These are phyloP conservation scores for Ogataea nonfermentans DNA, from an alignment of 805 yeast genomes.

Conservation along the genomic window DNA sequence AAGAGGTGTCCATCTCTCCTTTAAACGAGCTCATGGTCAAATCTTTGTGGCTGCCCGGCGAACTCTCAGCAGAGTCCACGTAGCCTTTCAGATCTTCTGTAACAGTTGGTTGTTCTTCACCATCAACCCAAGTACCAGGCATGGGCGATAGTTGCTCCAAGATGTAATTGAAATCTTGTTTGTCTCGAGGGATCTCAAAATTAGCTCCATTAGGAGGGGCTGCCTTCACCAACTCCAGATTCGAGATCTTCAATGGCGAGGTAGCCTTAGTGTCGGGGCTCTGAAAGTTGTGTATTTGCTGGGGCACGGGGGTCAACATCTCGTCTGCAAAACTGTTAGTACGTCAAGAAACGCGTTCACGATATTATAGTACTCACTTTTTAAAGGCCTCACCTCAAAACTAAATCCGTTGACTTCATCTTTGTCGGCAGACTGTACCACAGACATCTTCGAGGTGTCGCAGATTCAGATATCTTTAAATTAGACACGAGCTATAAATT, in stretches of 20 bases:
- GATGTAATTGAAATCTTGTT: slow-evolving; percentile 27
- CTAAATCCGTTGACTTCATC: slow-evolving; percentile 16
- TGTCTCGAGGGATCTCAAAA: slow-evolving; percentile 16
- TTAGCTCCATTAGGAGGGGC: background rate
- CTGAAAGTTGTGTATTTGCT: slow-evolving; percentile 4
- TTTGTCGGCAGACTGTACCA: slow-evolving; percentile 1
- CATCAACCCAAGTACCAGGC: slow-evolving; percentile 32
- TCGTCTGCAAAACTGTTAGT: slow-evolving; percentile 6
- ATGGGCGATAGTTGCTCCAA: slow-evolving; percentile 26
- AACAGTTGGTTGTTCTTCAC: slow-evolving; percentile 16
- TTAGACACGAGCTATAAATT: slow-evolving; percentile 1
- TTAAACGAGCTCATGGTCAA: slow-evolving; percentile 14
- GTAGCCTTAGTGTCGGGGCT: slow-evolving; percentile 28
- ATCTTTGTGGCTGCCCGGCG: slow-evolving; percentile 19
- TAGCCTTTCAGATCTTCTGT: slow-evolving; percentile 13
- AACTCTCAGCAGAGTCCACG: slow-evolving; percentile 18
- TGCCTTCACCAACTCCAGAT: background rate
- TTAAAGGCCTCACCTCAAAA: slow-evolving; percentile 13
- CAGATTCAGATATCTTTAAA: background rate
- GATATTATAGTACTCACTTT: slow-evolving; percentile 4
- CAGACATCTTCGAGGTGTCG: slow-evolving; percentile 5
- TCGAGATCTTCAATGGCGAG: slow-evolving; percentile 25
- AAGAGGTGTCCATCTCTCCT: slow-evolving; percentile 19
- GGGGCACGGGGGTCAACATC: slow-evolving; percentile 14
- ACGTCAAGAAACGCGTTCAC: slow-evolving; percentile 9